Evolutionary conservation across 176 grass and related monocot species (phyloP), one percentile per base, ranked within the genome.

Genomic region (Elaeis guineensis): DNA sequence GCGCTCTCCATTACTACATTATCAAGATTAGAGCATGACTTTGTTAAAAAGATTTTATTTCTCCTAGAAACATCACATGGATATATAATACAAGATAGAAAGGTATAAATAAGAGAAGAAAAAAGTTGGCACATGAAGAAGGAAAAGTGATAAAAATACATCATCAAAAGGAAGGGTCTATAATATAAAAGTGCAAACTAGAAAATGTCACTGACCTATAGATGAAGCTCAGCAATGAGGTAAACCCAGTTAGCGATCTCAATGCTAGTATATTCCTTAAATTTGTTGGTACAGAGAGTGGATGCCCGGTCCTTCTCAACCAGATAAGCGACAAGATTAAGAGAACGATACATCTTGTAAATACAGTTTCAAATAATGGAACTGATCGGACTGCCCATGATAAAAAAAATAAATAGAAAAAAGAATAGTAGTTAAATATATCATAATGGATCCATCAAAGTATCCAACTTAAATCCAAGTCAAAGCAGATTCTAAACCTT

Each of bases 321-420:
- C 58, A 72, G 18, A 61, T 8, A 35, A 72, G 18, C 53, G 58
- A 72, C 24, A 72, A 35, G 50, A 72, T 39, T 18, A 72, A 3
- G 25, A 72, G 49, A 28, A 72, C 62, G 21, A 35, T 20, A 62
- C 69, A 72, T 54, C 69, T 72, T 54, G 58, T 62, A 72, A 72
- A 72, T 30, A 72, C 22, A 21, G 58, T 62, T 60, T 72, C 56
- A 72, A 61, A 72, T 72, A 72, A 29, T 61, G 49, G 69, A 62
- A 39, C 30, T 22, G 58, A 52, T 72, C 50, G 19, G 19, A 39
- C 69, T 72, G 69, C 21, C 15, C 24, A 62, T 58, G 55, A 5
- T 28, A 72, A 3, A 54, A 54, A 44, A 39, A 39, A 39, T 11
- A 39, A 5, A 72, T 11, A 29, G 11, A n/a, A 51, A 59, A 17